Evolutionary conservation across 768 basidiomycete species (phyloP).

Genomic region (Mrakia blollopis): DNA sequence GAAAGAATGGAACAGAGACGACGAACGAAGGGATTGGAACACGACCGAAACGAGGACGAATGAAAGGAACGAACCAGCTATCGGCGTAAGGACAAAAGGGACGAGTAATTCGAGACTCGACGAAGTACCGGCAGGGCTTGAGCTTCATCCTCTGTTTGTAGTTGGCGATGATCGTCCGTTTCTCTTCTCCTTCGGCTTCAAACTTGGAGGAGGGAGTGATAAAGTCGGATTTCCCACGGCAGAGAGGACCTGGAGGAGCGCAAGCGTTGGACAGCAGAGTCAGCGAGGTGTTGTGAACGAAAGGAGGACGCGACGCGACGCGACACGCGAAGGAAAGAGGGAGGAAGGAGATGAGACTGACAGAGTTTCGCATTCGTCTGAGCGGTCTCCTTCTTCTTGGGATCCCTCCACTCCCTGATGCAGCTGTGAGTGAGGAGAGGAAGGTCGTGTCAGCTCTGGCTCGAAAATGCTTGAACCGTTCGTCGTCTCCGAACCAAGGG

Average conservation of each 20-base stretch:
- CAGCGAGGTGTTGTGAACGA: not conserved
- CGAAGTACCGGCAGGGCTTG: not conserved
- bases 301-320: not conserved
- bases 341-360: not conserved
- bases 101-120: not conserved
- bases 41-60: not conserved
- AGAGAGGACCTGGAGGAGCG: not conserved
- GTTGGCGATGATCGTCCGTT: not conserved
- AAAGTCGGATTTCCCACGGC: constrained; percentile 2
- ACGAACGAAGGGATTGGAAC: not conserved
- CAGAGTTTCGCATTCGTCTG: constrained; percentile 14
- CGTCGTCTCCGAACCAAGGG: not conserved
- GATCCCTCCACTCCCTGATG: constrained; percentile 71
- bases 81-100: not conserved
- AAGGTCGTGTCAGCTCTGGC: not conserved
- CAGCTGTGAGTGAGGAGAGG: constrained; percentile 50
- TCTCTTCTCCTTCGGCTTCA: not conserved
- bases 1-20: not conserved
- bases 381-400: constrained; percentile 51
- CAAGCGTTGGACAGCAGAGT: not conserved
- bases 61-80: not conserved
- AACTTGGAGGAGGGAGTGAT: constrained; percentile 1
- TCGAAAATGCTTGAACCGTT: not conserved
- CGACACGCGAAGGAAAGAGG: no score
- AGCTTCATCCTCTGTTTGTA: not conserved